These are phyloP conservation scores for Mucor racemosus DNA, from an alignment of 371 early-diverging fungal genomes.

Conservation along the genomic window DNA sequence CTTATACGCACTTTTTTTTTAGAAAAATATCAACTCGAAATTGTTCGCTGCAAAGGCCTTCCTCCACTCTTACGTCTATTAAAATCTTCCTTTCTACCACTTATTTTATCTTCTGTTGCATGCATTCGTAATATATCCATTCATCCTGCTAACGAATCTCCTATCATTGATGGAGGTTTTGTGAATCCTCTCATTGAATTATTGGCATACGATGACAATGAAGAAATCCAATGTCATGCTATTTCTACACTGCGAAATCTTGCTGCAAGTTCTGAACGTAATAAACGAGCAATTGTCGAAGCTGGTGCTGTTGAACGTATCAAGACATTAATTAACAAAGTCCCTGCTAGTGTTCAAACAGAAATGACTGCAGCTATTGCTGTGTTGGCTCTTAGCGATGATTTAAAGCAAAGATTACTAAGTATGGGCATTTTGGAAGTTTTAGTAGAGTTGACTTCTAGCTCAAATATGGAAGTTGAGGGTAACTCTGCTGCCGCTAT, in stretches of 20 bases:
- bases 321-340: slow-evolving; percentile 61
- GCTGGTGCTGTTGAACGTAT: slow-evolving; percentile 84
- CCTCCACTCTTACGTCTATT: slow-evolving; percentile 76
- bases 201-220: slow-evolving; percentile 74
- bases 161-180: slow-evolving; percentile 84
- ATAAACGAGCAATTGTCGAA: slow-evolving; percentile 78
- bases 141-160: slow-evolving; percentile 86
- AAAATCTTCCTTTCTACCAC: slow-evolving; percentile 76
- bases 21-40: slow-evolving; percentile 86
- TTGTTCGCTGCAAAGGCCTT: slow-evolving; percentile 80
- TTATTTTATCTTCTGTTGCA: slow-evolving; percentile 87
- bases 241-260: slow-evolving; percentile 87
- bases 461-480: slow-evolving; percentile 68
- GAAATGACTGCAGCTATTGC: slow-evolving; percentile 92
- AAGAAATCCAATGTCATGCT: slow-evolving; percentile 88
- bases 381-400: slow-evolving; percentile 82
- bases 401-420: slow-evolving; percentile 73
- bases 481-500: slow-evolving; percentile 89
- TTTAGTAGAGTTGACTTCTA: slow-evolving; percentile 75
- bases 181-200: slow-evolving; percentile 77
- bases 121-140: slow-evolving; percentile 94
- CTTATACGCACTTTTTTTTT: not conserved
- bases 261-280: slow-evolving; percentile 81
- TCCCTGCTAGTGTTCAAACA: slow-evolving; percentile 69
- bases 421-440: slow-evolving; percentile 70